These are phyloP conservation scores for Silene vulgaris DNA, from an alignment of 179 eudicot genomes.

Conservation along the genomic window DNA sequence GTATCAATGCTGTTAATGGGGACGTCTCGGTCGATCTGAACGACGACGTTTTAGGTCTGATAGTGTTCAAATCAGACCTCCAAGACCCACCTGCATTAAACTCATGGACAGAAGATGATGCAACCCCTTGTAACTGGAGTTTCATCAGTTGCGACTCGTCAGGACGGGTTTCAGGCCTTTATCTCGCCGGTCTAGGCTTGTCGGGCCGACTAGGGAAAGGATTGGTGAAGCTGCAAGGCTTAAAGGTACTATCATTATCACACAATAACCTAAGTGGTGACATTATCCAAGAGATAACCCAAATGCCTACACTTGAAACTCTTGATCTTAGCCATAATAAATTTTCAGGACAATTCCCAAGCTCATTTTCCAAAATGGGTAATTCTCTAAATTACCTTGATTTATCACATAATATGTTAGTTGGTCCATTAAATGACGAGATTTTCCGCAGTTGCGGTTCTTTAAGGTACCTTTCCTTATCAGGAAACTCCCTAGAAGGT, in stretches of 20 bases:
- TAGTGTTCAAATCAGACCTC: constrained; percentile 80
- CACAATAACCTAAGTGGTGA: constrained; percentile 59
- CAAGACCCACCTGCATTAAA: constrained; percentile 45
- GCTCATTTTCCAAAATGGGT: constrained; percentile 26
- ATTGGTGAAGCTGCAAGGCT: constrained; percentile 51
- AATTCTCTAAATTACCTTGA: constrained; percentile 57
- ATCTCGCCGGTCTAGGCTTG: constrained; percentile 46
- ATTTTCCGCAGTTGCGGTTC: constrained; percentile 40
- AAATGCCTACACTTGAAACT: constrained; percentile 40
- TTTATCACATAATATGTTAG: constrained; percentile 53
- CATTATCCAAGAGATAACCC: constrained; percentile 42
- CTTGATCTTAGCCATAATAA: constrained; percentile 66
- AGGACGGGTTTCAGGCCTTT: constrained; percentile 48
- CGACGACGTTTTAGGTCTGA: constrained; percentile 84
- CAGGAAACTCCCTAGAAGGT: constrained; percentile 65
- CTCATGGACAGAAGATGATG: constrained; percentile 85
- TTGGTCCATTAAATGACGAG: constrained; percentile 60
- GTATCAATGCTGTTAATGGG: constrained; percentile 2
- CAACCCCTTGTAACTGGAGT: constrained; percentile 83
- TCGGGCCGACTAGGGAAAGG: constrained; percentile 81
- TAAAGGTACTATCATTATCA: constrained; percentile 55
- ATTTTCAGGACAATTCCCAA: constrained; percentile 53
- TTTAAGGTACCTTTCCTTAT: constrained; percentile 57
- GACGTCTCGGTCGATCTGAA: constrained; percentile 29
- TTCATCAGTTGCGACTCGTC: constrained; percentile 58